phyloP scores from a whole-genome alignment of 2,329 filamentous ascomycete species.

The Neonectria neomacrospora region DNA sequence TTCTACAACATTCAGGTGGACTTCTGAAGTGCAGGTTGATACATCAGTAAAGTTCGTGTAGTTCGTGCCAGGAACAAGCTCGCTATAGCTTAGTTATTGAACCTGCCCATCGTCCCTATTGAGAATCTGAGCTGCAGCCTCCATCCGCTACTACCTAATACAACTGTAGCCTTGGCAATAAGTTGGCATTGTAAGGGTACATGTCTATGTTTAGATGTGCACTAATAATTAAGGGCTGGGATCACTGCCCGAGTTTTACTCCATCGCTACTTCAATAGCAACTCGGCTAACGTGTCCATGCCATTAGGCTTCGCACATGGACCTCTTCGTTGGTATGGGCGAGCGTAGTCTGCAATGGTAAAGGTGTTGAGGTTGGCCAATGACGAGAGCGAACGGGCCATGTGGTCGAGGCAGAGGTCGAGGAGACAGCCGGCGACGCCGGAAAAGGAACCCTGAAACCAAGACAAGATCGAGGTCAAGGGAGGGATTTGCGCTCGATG shows the following conservation, averaged over 20 bases:
- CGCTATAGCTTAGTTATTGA: neutral
- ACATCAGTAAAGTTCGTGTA: neutral
- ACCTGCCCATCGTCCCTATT: neutral
- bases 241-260: neutral
- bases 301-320: conserved; percentile 25
- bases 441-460: neutral
- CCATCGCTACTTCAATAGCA: neutral
- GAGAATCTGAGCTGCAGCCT: neutral
- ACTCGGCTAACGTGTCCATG: neutral
- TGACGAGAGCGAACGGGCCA: conserved; percentile 33
- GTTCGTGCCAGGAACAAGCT: neutral
- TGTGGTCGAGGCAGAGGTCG: conserved; percentile 42
- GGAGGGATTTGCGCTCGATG: neutral
- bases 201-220: neutral
- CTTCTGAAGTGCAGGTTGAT: neutral
- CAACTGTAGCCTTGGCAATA: neutral
- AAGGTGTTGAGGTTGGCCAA: conserved; percentile 30
- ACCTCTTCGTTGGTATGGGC: conserved; percentile 4
- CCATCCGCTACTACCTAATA: neutral
- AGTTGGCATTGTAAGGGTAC: neutral
- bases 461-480: neutral
- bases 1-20: neutral
- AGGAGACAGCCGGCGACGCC: conserved; percentile 23
- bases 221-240: neutral
- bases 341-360: conserved; percentile 11